Conservation (phyloP, 139 green algal genomes). For the Closterium sp. region DNA sequence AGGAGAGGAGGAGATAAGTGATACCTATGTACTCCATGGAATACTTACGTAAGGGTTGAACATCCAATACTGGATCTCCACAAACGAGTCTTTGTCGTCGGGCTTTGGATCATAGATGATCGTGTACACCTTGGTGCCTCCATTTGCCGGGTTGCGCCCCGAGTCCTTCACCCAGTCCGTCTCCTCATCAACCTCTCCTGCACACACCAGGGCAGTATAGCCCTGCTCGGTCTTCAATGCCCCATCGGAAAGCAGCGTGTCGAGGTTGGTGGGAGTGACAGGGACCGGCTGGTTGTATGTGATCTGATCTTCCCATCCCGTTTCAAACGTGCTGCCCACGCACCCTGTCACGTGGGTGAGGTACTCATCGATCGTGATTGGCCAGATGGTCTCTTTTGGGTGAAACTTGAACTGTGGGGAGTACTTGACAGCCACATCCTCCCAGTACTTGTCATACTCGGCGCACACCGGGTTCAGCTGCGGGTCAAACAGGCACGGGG, state of each 20-base stretch:
- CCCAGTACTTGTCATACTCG: not conserved
- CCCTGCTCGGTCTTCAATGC: not conserved
- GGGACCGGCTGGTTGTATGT: not conserved
- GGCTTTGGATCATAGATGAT: not conserved
- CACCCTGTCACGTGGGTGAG: not conserved
- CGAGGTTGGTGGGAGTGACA: not conserved
- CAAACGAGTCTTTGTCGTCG: not conserved
- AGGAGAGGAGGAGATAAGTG: not conserved
- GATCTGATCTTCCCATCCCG: not conserved
- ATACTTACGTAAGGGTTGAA: not conserved
- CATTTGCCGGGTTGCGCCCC: not conserved
- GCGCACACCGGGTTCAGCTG: not conserved
- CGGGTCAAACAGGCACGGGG: not conserved
- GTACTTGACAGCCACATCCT: not conserved
- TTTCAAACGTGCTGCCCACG: no score
- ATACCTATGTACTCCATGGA: not conserved
- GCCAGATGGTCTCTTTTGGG: not conserved
- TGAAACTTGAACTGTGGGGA: not conserved
- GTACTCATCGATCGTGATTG: not conserved
- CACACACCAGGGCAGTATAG: not conserved
- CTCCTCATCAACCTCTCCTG: not conserved
- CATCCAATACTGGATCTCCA: not conserved
- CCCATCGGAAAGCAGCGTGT: not conserved
- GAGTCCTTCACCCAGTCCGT: not conserved
- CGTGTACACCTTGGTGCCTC: not conserved